Evolutionary conservation across 2,329 filamentous ascomycete species (phyloP), one percentile per base, ranked within the genome.

Genomic region (Exophiala sp.): DNA sequence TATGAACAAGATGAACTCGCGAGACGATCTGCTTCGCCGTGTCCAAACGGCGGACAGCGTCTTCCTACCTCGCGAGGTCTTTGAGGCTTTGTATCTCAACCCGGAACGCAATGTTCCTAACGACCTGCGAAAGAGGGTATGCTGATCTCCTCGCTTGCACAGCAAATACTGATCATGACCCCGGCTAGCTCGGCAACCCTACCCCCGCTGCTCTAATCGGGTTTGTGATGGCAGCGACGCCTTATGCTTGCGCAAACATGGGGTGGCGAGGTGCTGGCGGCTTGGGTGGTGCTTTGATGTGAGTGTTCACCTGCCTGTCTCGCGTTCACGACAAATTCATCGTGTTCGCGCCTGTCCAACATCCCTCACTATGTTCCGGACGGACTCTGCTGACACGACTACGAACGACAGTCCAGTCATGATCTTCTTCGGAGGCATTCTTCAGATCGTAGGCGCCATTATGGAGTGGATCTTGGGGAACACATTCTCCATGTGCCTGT

Each of bases 401-500:
- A 77, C 77, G 46, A 75, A 78, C 9, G 65, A 69, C 40, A 60
- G 57, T 18, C 63, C 60, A 51, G 59, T 61, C 12, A 65, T 62
- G 57, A 65, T 63, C 50, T 67, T 67, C 54, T 65, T 68, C 42
- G 66, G 66, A 18, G 67, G 67, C 14, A 35, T 66, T 9, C 57
- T 67, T 2, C 58, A 68, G 54, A 54, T 67, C 41, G 29, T 68
- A 16, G 64, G 62, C 12, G 64, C 65, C 16, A 57, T 68, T 7
- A 60, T 62, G 12, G 66, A 69, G 48, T 69, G 68, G 45, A 44
- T 69, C 38, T 56, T 69, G 21, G 66, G 66, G 34, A 69, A 69
- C 62, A 84, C 78, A 3, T 84, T 83, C 59, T 73, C 80, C 0
- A 78, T 76, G 46, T 75, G 81, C 35, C 80, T 84, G 18, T 84